phyloP scores from a whole-genome alignment of 2,329 filamentous ascomycete species.

The Stromatinia cepivora region DNA sequence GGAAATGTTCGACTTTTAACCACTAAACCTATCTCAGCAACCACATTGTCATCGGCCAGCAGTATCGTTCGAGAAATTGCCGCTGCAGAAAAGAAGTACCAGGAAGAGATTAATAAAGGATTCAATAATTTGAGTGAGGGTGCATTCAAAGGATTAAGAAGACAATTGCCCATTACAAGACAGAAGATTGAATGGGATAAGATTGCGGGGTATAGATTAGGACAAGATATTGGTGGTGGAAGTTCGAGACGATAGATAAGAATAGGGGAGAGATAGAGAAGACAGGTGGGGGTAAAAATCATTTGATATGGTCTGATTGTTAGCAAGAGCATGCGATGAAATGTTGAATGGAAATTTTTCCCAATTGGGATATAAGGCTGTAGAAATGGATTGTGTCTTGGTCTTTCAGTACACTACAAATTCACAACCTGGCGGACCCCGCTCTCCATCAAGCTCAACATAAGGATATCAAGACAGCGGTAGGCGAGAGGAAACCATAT shows the following conservation, averaged over 20 bases:
- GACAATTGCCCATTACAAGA: conserved; percentile 92
- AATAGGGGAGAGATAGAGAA: neutral
- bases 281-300: neutral
- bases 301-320: neutral
- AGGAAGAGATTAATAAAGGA: conserved; percentile 90
- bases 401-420: neutral
- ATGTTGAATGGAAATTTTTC: neutral
- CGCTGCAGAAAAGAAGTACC: conserved; percentile 82
- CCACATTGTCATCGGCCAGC: conserved; percentile 57
- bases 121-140: conserved; percentile 89
- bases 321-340: conserved; percentile 1
- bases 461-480: neutral
- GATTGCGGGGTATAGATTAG: conserved; percentile 86
- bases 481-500: neutral
- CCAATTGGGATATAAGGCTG: neutral
- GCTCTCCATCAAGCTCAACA: neutral
- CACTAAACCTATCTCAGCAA: conserved; percentile 69
- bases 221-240: conserved; percentile 74
- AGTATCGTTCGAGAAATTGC: conserved; percentile 75
- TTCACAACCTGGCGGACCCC: neutral
- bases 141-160: conserved; percentile 87
- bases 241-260: conserved; percentile 52
- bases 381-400: neutral
- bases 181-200: conserved; percentile 99
- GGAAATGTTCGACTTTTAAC: conserved; percentile 93